phyloP scores from a whole-genome alignment of 208 protist genomes.

The Trypanosoma vivax region DNA sequence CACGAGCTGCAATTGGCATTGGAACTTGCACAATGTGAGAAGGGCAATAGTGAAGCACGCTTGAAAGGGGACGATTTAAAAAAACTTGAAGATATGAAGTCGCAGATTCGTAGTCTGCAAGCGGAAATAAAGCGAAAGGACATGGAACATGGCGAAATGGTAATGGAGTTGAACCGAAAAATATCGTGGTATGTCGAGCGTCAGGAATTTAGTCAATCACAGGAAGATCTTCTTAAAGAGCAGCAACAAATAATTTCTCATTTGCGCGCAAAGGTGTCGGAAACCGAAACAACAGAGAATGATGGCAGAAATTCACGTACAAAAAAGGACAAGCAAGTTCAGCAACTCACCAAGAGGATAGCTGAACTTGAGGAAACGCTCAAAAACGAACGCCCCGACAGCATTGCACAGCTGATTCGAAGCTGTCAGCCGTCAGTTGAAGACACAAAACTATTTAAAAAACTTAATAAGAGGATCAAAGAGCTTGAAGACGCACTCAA shows the following conservation, averaged over 20 bases:
- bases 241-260: slow-evolving; percentile 33
- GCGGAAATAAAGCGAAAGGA: slow-evolving; percentile 21
- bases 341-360: slow-evolving; percentile 27
- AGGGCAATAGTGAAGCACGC: slow-evolving; percentile 13
- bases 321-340: slow-evolving; percentile 18
- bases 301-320: slow-evolving; percentile 2
- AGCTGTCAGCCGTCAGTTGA: slow-evolving; percentile 36
- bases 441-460: slow-evolving; percentile 39
- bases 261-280: slow-evolving; percentile 21
- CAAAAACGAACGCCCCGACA: slow-evolving; percentile 37
- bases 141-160: slow-evolving; percentile 22
- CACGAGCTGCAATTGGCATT: slow-evolving; percentile 28
- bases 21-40: slow-evolving; percentile 18
- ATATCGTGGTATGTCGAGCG: slow-evolving; percentile 32
- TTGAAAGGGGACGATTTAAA: slow-evolving; percentile 15
- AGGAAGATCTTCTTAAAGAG: slow-evolving; percentile 33
- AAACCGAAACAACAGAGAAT: slow-evolving; percentile 5
- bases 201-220: slow-evolving; percentile 27
- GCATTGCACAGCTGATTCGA: slow-evolving; percentile 54
- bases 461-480: slow-evolving; percentile 35
- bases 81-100: slow-evolving; percentile 24
- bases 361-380: slow-evolving; percentile 40
- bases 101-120: slow-evolving; percentile 20
- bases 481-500: slow-evolving; percentile 46
- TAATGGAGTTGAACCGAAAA: slow-evolving; percentile 31